Conservation (phyloP, 495 filamentous ascomycete species). For the Penicillium flavigenum region DNA sequence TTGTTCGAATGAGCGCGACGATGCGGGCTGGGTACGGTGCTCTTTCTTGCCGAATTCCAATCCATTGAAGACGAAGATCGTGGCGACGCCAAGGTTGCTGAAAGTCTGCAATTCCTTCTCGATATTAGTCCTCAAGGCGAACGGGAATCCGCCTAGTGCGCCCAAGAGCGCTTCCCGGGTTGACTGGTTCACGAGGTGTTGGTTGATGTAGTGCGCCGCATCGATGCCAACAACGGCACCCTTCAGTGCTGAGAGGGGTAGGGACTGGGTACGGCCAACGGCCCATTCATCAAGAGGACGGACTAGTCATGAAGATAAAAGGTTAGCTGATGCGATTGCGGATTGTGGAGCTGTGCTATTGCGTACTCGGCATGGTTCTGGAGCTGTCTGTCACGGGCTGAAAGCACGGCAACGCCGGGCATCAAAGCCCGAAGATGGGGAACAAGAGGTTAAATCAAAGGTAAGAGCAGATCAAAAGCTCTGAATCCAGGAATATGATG, state of each 20-base stretch:
- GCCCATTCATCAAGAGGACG: slow-evolving; percentile 61
- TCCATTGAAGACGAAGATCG: slow-evolving; percentile 88
- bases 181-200: slow-evolving; percentile 63
- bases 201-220: slow-evolving; percentile 81
- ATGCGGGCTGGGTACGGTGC: slow-evolving; percentile 49
- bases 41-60: slow-evolving; percentile 72
- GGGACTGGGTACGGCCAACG: slow-evolving; percentile 49
- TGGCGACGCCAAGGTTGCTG: slow-evolving; percentile 59
- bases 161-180: slow-evolving; percentile 81
- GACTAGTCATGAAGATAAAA: slow-evolving; percentile 39
- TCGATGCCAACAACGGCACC: slow-evolving; percentile 79
- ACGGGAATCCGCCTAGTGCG: slow-evolving; percentile 86
- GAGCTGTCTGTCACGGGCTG: slow-evolving; percentile 34
- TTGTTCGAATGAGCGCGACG: slow-evolving; percentile 49
- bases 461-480: slow-evolving; percentile 12
- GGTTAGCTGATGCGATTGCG: slow-evolving; percentile 15
- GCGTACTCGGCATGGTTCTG: slow-evolving; percentile 46
- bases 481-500: slow-evolving; percentile 12
- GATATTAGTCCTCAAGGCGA: slow-evolving; percentile 68
- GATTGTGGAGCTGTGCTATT: not conserved
- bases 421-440: slow-evolving; percentile 26
- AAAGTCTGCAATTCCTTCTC: slow-evolving; percentile 69
- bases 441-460: slow-evolving; percentile 8
- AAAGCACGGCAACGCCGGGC: slow-evolving; percentile 36
- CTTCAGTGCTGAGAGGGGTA: slow-evolving; percentile 63